Percentiles rank a stretch among this genome's conserved stretches.
These are phyloP conservation scores for Friedmanniomyces simplex DNA, from an alignment of 495 filamentous ascomycete genomes.

Conservation along the genomic window DNA sequence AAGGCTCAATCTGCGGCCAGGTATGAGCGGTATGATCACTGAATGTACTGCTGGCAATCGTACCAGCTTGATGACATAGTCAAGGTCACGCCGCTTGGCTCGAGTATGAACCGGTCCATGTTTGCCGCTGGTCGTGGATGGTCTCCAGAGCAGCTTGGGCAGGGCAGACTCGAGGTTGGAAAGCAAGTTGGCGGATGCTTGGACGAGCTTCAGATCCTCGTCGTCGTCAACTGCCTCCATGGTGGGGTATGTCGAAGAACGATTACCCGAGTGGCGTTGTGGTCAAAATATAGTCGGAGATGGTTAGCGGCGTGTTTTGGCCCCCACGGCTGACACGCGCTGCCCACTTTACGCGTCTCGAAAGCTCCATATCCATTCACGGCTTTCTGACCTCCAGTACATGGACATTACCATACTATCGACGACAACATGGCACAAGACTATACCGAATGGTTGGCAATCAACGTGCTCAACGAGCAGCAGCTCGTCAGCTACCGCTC, in stretches of 20 bases:
- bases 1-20: constrained; percentile 62
- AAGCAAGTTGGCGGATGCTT: constrained; percentile 23
- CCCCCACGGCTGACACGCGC: constrained; percentile 1
- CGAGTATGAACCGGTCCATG: constrained; percentile 14
- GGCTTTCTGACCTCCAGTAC: neutral
- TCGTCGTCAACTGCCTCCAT: constrained; percentile 25
- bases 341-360: constrained; percentile 8
- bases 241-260: no score
- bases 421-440: constrained; percentile 41
- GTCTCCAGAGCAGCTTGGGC: constrained; percentile 22
- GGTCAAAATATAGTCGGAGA: neutral
- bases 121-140: neutral
- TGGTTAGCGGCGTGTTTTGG: neutral
- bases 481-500: constrained; percentile 75
- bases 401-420: neutral
- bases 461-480: constrained; percentile 65
- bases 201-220: constrained; percentile 27
- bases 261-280: neutral
- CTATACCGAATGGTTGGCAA: constrained; percentile 61
- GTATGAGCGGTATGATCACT: constrained; percentile 3
- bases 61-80: constrained; percentile 26
- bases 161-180: constrained; percentile 23
- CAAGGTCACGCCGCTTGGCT: constrained; percentile 24
- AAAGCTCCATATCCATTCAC: no score
- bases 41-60: neutral